Evolutionary conservation across 2,329 filamentous ascomycete genomes (phyloP), one percentile per base, ranked within the genome.

Genomic region (Aphanoascus verrucosus): DNA sequence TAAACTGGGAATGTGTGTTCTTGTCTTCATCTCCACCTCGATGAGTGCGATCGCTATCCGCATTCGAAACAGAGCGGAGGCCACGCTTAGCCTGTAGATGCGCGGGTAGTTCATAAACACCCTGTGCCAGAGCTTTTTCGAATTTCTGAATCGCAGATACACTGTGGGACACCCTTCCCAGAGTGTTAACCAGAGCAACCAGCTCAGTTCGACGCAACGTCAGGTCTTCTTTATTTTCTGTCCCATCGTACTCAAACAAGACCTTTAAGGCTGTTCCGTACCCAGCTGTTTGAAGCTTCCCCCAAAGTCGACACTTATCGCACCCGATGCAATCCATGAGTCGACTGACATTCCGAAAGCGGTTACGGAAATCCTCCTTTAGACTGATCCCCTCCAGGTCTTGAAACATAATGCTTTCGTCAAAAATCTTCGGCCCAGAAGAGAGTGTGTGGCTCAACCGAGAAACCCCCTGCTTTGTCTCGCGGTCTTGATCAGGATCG

Each of bases 301-400:
- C 93, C 93, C 93, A 98, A 1, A 98, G 82, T 7, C 93, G 83
- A 72, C 93, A 98, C 74, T 98, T 98, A 73, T 98, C 93, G 69
- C 93, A 98, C 43, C 93, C 93, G 17, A 97, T 91, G 62, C 93
- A 98, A 69, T 98, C 93, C 93, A 98, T 98, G 59, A 97, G 78
- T 40, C 93, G 83, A 67, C 87, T 94, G 57, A 98, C 87, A 66
- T 98, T 98, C 66, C 93, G 83, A 78, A 98, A 98, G 14, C 93
- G 86, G 69, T 94, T 93, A 62, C 88, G 85, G 77, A 98, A 98
- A 65, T 98, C 93, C 66, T 97, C 91, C 69, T 97, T 98, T 54
- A 98, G 74, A 1, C 81, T 87, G 2, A 86, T 79, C 34, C 78
- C 74, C 31, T 69, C 69, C 0, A 77, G 74, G 51, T 80, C 77